These are phyloP conservation scores for Vanrija sp. DNA, from an alignment of 1,284 basidiomycete species.

Conservation along the genomic window DNA sequence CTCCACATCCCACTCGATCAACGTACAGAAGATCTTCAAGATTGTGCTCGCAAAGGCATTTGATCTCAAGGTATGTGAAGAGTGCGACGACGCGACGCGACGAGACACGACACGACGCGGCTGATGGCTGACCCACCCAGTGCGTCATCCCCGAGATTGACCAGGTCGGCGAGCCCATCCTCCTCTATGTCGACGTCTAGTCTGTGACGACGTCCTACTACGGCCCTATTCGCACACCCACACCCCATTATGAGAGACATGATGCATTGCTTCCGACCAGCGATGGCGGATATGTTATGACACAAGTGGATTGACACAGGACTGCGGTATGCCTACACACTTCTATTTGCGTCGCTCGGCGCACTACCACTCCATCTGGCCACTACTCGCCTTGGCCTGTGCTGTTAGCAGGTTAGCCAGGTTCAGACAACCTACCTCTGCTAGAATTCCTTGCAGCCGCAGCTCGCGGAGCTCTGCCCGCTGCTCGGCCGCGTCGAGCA, in stretches of 20 bases:
- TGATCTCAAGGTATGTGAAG: constrained; percentile 46
- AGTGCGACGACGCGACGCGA: background rate
- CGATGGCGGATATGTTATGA: background rate
- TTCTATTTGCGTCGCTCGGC: background rate
- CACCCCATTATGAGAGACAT: background rate
- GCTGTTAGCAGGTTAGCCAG: background rate
- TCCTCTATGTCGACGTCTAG: constrained; percentile 85
- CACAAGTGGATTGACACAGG: background rate
- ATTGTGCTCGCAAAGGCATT: constrained; percentile 50
- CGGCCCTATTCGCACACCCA: background rate
- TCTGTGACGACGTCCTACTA: background rate
- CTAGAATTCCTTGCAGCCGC: constrained; percentile 13
- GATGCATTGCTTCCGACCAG: background rate
- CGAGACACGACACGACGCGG: background rate
- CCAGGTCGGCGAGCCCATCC: constrained; percentile 84
- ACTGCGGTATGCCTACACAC: background rate
- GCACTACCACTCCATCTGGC: constrained; percentile 17
- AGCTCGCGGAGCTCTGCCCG: constrained; percentile 11
- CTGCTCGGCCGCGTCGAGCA: constrained; percentile 13
- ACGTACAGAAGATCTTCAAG: constrained; percentile 99
- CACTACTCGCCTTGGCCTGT: constrained; percentile 14
- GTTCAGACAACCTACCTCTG: constrained; percentile 13
- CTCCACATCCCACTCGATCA: constrained; percentile 94
- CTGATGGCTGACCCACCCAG: constrained; percentile 60
- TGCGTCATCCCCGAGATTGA: constrained; percentile 96